These are phyloP conservation scores for Raffaelea arxii DNA, from an alignment of 2,329 filamentous ascomycete genomes.

Conservation along the genomic window DNA sequence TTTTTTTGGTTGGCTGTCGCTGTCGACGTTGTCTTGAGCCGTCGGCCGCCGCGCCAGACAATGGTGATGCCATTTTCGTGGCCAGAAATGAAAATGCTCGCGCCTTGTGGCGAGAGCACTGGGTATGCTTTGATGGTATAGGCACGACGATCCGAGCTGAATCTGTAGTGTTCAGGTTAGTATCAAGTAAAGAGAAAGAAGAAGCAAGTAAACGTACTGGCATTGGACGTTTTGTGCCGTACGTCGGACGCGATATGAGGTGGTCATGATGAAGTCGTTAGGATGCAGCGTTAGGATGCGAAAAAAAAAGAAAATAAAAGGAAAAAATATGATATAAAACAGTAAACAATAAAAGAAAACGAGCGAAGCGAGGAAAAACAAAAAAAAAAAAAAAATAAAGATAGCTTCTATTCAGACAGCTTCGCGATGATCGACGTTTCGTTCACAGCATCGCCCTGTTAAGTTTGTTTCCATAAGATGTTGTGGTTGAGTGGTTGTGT, in stretches of 20 bases:
- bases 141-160: conserved; percentile 47
- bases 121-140: conserved; percentile 53
- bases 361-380: neutral
- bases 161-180: conserved; percentile 28
- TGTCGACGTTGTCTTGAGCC: conserved; percentile 37
- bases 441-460: neutral
- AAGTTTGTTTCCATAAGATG: neutral
- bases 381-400: neutral
- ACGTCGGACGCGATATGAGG: conserved; percentile 22
- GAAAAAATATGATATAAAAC: neutral
- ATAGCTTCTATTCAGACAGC: neutral
- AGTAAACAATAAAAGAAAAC: neutral
- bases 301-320: neutral
- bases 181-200: neutral
- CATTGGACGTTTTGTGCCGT: conserved; percentile 27
- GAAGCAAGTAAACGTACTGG: conserved; percentile 17
- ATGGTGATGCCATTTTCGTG: conserved; percentile 54
- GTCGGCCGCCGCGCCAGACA: conserved; percentile 52
- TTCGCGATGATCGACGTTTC: neutral
- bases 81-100: conserved; percentile 52
- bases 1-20: too few relatives aligned
- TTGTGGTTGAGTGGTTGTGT: too few relatives aligned
- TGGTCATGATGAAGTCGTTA: conserved; percentile 12
- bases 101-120: conserved; percentile 51
- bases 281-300: neutral